Evolutionary conservation across 2,329 filamentous ascomycete species (phyloP), one percentile per base, ranked within the genome.

Genomic region (Pseudogymnoascus sp.): DNA sequence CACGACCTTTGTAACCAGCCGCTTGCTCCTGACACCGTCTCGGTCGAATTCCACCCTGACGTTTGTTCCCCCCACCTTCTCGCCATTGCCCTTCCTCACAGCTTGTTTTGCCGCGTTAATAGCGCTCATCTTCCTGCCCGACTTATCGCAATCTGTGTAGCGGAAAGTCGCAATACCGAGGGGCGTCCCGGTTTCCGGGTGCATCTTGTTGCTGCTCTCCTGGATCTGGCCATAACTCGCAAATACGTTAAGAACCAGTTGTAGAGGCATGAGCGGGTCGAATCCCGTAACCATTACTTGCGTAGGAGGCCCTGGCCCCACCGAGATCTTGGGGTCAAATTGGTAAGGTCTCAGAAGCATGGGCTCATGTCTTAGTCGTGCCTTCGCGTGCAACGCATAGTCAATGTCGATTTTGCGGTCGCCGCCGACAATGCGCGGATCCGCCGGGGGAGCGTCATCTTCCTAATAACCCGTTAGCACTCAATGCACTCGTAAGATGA

Each of bases 251-350:
- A 83, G 84, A 58, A 96, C 82, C 68, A 90, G 89, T 61, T 85
- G 83, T 68, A 96, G 90, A 11, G 90, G 84, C 39, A 89, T 87
- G 65, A 97, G 78, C 6, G 93, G 92, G 74, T 97, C 94, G 72
- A 97, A 97, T n/a, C 92, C 91, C n/a, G 87, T 92, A 18, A 97
- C 91, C 3, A 97, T 87, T 57, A 99, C 86, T 72, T 96, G 91
- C 2, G 89, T 91, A 1, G 94, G 90, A 12, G 93, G 93, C 0
- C 91, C 91, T 22, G 92, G 90, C 0, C 92, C 93, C 68, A 95
- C 85, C 2, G 93, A 96, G 4, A 90, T 91, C 68, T 85, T 86
- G 4, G 86, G 77, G 72, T 97, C 92, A 74, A 91, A 94, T 25
- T 84, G 76, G 74, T 95, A 97, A 20, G 89, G 87, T 71, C 86